These are phyloP conservation scores for Oryza glaberrima DNA, from an alignment of 176 grass and related monocot genomes.

Conservation along the genomic window DNA sequence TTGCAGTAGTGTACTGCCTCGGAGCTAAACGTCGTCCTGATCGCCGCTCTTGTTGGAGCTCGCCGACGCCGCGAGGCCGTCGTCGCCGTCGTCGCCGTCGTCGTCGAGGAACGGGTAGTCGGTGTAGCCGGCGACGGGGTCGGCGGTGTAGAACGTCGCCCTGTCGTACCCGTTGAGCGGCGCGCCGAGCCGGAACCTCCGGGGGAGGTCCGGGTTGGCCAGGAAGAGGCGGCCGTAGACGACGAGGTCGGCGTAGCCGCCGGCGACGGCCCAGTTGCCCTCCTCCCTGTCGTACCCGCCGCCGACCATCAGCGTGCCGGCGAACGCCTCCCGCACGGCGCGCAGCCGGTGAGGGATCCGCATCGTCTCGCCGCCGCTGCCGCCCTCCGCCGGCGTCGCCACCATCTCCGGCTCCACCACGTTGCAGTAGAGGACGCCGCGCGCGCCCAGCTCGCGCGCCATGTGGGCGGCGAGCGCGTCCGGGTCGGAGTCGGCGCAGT, in stretches of 20 bases:
- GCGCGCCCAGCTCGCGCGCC: neutral
- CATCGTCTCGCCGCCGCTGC: neutral
- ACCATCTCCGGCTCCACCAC: constrained; percentile 46
- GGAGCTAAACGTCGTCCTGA: no score
- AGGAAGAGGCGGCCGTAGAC: constrained; percentile 63
- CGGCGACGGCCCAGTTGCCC: constrained; percentile 42
- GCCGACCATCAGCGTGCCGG: constrained; percentile 42
- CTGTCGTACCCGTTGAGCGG: constrained; percentile 59
- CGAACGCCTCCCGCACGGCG: constrained; percentile 49
- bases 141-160: constrained; percentile 57
- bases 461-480: constrained; percentile 45
- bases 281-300: constrained; percentile 31
- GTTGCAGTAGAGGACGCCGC: constrained; percentile 49
- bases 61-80: no score
- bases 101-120: constrained; percentile 57
- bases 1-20: no score
- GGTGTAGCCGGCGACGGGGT: constrained; percentile 62
- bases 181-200: constrained; percentile 51
- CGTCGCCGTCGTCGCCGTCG: no score
- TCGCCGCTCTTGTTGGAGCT: no score
- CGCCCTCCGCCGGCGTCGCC: neutral
- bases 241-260: constrained; percentile 58
- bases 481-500: constrained; percentile 41
- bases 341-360: constrained; percentile 29
- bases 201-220: constrained; percentile 66